Base-by-base conservation (phyloP, 2,329 filamentous ascomycete genomes). In the Cercospora sp. region DNA sequence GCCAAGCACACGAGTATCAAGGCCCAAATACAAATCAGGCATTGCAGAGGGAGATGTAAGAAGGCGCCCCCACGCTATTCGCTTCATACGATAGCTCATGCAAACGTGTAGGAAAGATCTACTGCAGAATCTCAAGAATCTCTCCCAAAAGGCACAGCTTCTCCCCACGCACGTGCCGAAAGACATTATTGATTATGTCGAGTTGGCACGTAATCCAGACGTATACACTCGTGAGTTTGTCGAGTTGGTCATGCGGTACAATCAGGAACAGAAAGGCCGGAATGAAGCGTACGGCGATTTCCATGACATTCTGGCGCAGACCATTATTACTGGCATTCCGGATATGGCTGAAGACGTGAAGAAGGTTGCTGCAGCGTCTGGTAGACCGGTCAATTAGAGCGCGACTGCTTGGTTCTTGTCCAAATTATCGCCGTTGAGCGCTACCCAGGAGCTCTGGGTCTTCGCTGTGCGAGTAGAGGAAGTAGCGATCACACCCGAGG, bases 191-290 rank as follows among this genome's bases (percentile, higher is more conserved):
- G 85, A 88, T 71, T 90, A 89, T 75, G 86, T 90, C 37, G 87
- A 89, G 73, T 81, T 84, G 21, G 84, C 86, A 18, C 85, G 88
- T 24, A 90, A 90, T 74, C 88, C 88, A 7, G 88, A 90, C 73
- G 89, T 90, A 72, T 90, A 89, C 78, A 89, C 87, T 8, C 83
- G 88, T 57, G 87, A 90, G 72, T 89, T 89, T 70, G 86, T 90
- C 55, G 88, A 90, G 78, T 80, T 86, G 30, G 86, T 88, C 8
- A 87, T 89, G 79, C 82, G 84, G 69, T 84, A 85, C 60, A 90
- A 90, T 71, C 87, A 89, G 74, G 84, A 87, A 77, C 78, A 89
- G 62, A 88, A 87, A 72, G 88, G 88, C 34, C 87, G 87, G 73
- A 82, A 81, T 66, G 83, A 88, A 73, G 88, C 87, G 1, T 89